Evolutionary conservation across 2,329 filamentous ascomycete genomes (phyloP).

Genomic region (Xylaria sp.): DNA sequence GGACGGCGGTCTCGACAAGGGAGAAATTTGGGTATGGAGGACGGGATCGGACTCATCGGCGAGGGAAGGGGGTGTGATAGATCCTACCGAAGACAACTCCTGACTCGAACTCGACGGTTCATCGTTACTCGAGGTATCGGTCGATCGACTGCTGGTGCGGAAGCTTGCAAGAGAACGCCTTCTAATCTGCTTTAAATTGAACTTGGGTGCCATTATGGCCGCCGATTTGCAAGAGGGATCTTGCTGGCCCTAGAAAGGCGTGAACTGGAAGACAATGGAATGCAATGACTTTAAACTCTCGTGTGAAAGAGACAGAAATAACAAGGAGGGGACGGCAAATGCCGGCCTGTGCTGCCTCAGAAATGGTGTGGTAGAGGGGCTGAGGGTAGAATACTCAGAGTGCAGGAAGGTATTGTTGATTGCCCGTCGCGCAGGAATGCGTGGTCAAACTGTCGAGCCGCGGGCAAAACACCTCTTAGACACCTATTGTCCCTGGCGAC

Average conservation of each 20-base stretch:
- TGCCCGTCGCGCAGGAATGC: neutral
- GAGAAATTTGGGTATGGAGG: constrained; percentile 67
- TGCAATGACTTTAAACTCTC: neutral
- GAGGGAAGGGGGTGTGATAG: constrained; percentile 76
- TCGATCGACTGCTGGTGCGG: constrained; percentile 66
- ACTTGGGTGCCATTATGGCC: constrained; percentile 22
- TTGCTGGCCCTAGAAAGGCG: neutral
- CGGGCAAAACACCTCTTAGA: neutral
- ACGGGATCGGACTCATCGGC: constrained; percentile 69
- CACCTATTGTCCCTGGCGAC: constrained; percentile 1
- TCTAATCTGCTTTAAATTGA: constrained; percentile 70
- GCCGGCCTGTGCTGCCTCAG: neutral
- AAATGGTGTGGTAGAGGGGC: neutral
- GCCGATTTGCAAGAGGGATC: neutral
- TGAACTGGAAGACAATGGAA: neutral
- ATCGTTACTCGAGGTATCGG: constrained; percentile 66
- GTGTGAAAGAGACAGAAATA: neutral
- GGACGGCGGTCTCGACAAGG: constrained; percentile 42
- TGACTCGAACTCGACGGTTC: constrained; percentile 58
- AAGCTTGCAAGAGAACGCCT: constrained; percentile 79
- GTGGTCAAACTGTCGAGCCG: neutral
- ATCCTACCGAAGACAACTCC: constrained; percentile 69
- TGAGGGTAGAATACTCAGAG: neutral
- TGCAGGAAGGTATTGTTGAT: neutral
- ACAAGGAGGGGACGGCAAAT: neutral